These are phyloP conservation scores for Penicillium atrosanguineum DNA, from an alignment of 495 filamentous ascomycete genomes.

Conservation along the genomic window DNA sequence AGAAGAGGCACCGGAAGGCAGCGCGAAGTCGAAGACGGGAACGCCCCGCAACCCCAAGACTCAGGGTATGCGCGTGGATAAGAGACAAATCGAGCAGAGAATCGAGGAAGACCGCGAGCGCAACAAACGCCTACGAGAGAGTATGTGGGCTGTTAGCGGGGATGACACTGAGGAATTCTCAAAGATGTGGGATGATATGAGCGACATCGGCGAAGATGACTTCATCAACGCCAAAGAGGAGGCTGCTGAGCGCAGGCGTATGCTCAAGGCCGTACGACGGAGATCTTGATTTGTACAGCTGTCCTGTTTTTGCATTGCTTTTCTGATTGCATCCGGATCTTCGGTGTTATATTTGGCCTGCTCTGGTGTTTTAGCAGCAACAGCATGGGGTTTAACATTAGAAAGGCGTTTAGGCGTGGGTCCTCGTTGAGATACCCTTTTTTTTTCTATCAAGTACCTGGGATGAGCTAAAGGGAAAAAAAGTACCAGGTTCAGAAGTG, in stretches of 20 bases:
- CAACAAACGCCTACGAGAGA: slow-evolving; percentile 86
- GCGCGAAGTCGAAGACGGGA: slow-evolving; percentile 25
- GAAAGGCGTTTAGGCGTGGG: not conserved
- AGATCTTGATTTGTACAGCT: not conserved
- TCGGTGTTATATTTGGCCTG: not conserved
- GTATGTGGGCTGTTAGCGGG: slow-evolving; percentile 77
- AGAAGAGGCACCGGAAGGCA: slow-evolving; percentile 29
- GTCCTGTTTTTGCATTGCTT: not conserved
- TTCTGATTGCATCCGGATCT: not conserved
- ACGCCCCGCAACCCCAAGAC: slow-evolving; percentile 32
- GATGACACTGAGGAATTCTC: slow-evolving; percentile 61
- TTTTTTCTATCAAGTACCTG: too few relatives aligned
- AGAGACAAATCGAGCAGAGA: slow-evolving; percentile 85
- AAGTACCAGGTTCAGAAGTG: too few relatives aligned
- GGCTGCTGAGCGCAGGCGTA: slow-evolving; percentile 50
- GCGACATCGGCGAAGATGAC: slow-evolving; percentile 83
- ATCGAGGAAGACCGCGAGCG: slow-evolving; percentile 96
- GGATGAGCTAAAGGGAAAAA: too few relatives aligned
- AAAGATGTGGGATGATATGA: slow-evolving; percentile 74
- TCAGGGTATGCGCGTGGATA: slow-evolving; percentile 61
- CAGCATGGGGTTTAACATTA: not conserved
- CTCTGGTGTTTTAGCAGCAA: not conserved
- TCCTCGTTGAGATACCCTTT: not conserved
- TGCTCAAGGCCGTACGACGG: not conserved
- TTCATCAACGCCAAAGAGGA: slow-evolving; percentile 71